A percentile compares a stretch with the other conserved stretches of the same genome.
phyloP scores from a whole-genome alignment of 371 early-diverging fungal species.

The Mortierella sp. region DNA sequence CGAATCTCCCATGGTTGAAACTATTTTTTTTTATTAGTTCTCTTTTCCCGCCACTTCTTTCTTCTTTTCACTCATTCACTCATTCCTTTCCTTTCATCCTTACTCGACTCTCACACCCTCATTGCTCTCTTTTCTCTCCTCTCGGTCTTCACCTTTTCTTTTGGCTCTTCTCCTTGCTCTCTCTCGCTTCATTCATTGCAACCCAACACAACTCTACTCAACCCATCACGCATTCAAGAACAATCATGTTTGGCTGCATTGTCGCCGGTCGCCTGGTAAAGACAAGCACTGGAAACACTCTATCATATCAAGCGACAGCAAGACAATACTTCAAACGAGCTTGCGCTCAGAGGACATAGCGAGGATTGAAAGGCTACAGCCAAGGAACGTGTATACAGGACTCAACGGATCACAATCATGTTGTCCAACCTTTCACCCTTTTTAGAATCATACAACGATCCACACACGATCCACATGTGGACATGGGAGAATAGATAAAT shows the following conservation, averaged over 20 bases:
- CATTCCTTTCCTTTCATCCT: not conserved
- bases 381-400: not conserved
- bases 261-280: constrained; percentile 87
- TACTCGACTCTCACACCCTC: not conserved
- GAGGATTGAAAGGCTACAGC: not conserved
- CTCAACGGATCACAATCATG: not conserved
- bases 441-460: not conserved
- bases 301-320: too few species aligned
- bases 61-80: not conserved
- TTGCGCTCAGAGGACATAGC: not conserved
- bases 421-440: not conserved
- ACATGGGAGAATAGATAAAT: not conserved
- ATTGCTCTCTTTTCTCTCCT: not conserved
- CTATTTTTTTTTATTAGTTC: not conserved
- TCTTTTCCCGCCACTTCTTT: not conserved
- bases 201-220: not conserved
- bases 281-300: not conserved
- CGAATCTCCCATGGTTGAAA: constrained; percentile 9
- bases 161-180: not conserved
- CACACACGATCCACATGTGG: not conserved
- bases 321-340: not conserved
- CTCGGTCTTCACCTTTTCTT: not conserved
- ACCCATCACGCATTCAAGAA: too few species aligned
- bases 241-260: constrained; percentile 90
- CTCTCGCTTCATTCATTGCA: not conserved